These are phyloP conservation scores for Fonsecaea monophora DNA, from an alignment of 2,329 filamentous ascomycete species.

Conservation along the genomic window DNA sequence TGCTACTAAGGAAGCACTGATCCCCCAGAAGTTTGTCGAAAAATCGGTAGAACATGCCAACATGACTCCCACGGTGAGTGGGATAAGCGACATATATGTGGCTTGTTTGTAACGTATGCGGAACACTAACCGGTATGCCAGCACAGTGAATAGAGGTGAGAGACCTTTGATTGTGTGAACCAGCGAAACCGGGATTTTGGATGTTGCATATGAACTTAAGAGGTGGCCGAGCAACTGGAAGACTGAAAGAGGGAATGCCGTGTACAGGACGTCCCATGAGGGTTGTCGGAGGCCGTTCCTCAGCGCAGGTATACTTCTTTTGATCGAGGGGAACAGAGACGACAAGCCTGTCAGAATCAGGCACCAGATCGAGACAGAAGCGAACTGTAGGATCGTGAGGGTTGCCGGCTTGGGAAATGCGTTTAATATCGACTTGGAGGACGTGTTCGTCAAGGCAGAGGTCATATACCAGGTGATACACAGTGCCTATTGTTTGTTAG, in stretches of 20 bases:
- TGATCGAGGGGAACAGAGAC: constrained; percentile 72
- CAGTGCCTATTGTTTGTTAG: constrained; percentile 66
- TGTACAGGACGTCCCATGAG: constrained; percentile 78
- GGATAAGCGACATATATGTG: constrained; percentile 89
- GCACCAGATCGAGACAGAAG: constrained; percentile 88
- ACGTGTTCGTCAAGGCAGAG: constrained; percentile 95
- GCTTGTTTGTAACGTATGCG: constrained; percentile 84
- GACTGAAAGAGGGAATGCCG: constrained; percentile 86
- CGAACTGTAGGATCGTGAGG: constrained; percentile 90
- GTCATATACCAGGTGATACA: constrained; percentile 94
- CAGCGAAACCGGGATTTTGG: constrained; percentile 92
- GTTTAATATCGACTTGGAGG: constrained; percentile 94
- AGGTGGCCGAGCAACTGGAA: constrained; percentile 96
- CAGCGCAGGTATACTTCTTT: constrained; percentile 75
- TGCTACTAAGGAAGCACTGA: constrained; percentile 85
- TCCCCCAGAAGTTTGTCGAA: constrained; percentile 85
- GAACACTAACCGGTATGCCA: constrained; percentile 89
- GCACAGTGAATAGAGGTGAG: constrained; percentile 91
- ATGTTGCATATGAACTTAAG: constrained; percentile 89
- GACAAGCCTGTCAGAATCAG: constrained; percentile 79
- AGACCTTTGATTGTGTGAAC: constrained; percentile 99
- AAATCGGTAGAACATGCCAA: constrained; percentile 93
- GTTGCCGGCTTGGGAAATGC: constrained; percentile 90
- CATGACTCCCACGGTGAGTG: constrained; percentile 92
- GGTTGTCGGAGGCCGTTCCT: constrained; percentile 83